Evolutionary conservation across 345 rosid species (phyloP).

Genomic region (Pugionium cornutum): DNA sequence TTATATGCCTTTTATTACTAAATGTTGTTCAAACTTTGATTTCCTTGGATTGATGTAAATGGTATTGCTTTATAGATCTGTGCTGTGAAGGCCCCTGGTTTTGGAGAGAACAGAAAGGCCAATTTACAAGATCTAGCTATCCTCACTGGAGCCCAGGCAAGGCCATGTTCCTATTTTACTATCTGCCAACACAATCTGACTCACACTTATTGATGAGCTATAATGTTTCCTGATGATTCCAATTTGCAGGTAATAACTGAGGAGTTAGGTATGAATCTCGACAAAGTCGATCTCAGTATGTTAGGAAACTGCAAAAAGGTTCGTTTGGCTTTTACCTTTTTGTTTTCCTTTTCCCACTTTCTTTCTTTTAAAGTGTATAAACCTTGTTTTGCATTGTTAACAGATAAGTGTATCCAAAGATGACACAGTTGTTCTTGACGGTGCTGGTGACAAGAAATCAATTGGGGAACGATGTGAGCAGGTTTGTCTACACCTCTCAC

Average conservation of each 20-base stretch:
- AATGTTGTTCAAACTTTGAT: not conserved
- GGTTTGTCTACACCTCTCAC: constrained; percentile 45
- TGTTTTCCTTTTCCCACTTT: not conserved
- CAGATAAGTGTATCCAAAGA: constrained; percentile 83
- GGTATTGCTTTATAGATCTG: constrained; percentile 57
- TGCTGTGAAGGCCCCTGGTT: constrained; percentile 96
- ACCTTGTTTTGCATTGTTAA: constrained; percentile 15
- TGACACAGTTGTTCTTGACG: constrained; percentile 90
- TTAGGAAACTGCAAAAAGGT: constrained; percentile 89
- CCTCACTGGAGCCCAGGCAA: constrained; percentile 88
- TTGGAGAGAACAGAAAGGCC: constrained; percentile 95
- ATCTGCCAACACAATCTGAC: not conserved
- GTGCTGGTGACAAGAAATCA: constrained; percentile 84
- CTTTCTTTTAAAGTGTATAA: not conserved
- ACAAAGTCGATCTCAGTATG: constrained; percentile 78
- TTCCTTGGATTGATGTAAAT: constrained; percentile 13
- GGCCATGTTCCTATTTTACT: constrained; percentile 23
- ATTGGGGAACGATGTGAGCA: constrained; percentile 91
- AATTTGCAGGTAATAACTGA: constrained; percentile 68
- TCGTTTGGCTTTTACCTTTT: not conserved
- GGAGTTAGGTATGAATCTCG: constrained; percentile 91
- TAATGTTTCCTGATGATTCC: constrained; percentile 8
- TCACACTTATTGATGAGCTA: constrained; percentile 10
- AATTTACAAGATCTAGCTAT: constrained; percentile 80
- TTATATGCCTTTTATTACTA: not conserved